Evolutionary conservation across 2,329 filamentous ascomycete genomes (phyloP), one percentile per base, ranked within the genome.

Genomic region (Pseudogymnoascus sp.): DNA sequence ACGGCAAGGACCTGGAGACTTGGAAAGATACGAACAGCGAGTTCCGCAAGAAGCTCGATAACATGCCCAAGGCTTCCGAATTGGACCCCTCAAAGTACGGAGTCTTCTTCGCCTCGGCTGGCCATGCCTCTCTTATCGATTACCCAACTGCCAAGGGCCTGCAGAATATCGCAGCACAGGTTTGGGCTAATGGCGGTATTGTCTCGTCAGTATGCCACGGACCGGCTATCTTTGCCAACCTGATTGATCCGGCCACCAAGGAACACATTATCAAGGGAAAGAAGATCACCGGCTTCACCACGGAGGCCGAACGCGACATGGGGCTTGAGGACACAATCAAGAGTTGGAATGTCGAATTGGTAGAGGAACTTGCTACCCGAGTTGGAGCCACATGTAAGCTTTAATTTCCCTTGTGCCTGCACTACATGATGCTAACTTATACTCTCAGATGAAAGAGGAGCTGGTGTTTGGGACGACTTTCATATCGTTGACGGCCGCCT

Each of bases 81-180:
- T 39, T 78, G 14, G 73, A 77, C 41, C 66, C 36, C 0, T 35
- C 36, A 3, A 49, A 67, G 60, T 67, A 75, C 64, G 76, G 76
- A 35, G 62, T 77, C n/a, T 78, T 78, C 70, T 78, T 73, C 66
- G 75, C 76, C 5, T 74, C 72, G 3, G 77, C 76, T 1, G 77
- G 77, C 14, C 78, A 80, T 62, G 79, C 78, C 0, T 72, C 77
- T 2, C 65, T 80, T 58, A 75, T 80, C 60, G 78, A 80, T 66
- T 80, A 79, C 65, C 77, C 78, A 4, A 72, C 71, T 30, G 77
- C 78, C 4, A 72, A 64, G 19, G 68, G 64, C 1, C 69, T 80
- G 59, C 76, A 80, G 64, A 69, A 68, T 7, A 74, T 80, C 60
- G 78, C 77, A 1, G 66, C 71, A 16, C 66, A 73, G 33, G 72